A percentile compares a stretch with the other conserved stretches of the same genome.
phyloP scores from a whole-genome alignment of 2,329 filamentous ascomycete species.

The Pseudogymnoascus sp. region DNA sequence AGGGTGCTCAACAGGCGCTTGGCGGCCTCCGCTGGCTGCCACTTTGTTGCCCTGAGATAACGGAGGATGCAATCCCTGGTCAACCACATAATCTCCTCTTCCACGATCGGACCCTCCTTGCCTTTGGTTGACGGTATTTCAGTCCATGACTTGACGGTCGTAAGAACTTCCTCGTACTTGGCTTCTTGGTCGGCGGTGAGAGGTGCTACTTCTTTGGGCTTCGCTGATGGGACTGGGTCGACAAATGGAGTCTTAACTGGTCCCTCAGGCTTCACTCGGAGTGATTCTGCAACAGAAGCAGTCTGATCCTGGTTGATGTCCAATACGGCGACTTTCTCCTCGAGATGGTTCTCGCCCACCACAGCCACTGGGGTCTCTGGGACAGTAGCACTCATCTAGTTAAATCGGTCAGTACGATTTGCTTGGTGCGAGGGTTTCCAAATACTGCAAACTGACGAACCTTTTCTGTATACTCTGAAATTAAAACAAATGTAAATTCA shows the following conservation, averaged over 20 bases:
- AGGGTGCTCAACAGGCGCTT: constrained; percentile 75
- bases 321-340: constrained; percentile 4
- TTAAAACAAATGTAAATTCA: neutral
- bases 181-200: constrained; percentile 68
- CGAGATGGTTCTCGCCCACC: neutral
- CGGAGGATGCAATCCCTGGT: constrained; percentile 86
- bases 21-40: constrained; percentile 66
- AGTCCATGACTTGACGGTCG: constrained; percentile 61
- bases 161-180: constrained; percentile 75
- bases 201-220: constrained; percentile 35
- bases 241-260: constrained; percentile 33
- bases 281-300: constrained; percentile 15
- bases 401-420: neutral
- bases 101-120: constrained; percentile 57
- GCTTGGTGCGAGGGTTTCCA: neutral
- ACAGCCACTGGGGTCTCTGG: neutral
- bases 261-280: constrained; percentile 27
- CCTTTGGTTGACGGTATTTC: constrained; percentile 56
- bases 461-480: neutral
- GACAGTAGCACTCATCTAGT: neutral
- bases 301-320: neutral
- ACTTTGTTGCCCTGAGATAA: constrained; percentile 90
- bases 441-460: neutral
- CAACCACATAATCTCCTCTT: constrained; percentile 79
- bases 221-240: constrained; percentile 34